Base-by-base conservation (phyloP, 306 rosid genomes). In the Purshia tridentata region DNA sequence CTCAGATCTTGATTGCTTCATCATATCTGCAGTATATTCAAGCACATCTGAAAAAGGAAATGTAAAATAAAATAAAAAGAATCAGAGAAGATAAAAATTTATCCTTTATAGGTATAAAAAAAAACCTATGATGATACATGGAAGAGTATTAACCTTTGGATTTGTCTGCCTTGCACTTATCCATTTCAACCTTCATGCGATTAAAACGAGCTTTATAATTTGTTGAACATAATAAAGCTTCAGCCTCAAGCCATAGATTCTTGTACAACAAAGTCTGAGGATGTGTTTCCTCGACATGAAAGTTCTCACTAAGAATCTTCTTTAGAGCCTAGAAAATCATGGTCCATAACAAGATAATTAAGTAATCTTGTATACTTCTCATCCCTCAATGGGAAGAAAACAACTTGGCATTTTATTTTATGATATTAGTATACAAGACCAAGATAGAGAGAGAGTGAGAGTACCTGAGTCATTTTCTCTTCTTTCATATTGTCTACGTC, bases 221-320 rank as follows among this genome's bases (percentile, higher is more conserved):
- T 74, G 78, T 41, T 39, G 96, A 85, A 81, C 96, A 95, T 16
- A 95, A 76, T 68, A 82, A 87, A 83, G 99, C 99, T 83, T 95
- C 99, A 69, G 99, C 97, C 80, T 95, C 98, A 8, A 91, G 96
- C 99, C 99, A 95, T 14, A 95, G 89, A 69, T 88, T 86, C 84
- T 84, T 95, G 77, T 85, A 95, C 67, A 95, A 78, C 50, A 70
- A 75, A 80, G 85, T 42, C 70, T 87, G 87, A 77, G 89, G 81
- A 35, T 83, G 78, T 59, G 81, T 70, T 72, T 62, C 93, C 14
- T 88, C 88, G 41, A 77, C 82, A 73, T 78, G 76, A 57, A 88
- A 88, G 83, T 90, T 88, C 81, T 90, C 92, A 16, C 85, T 64
- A 70, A 95, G 93, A 81, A 87, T 84, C 75, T 74, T 81, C 86